A percentile compares a stretch with the other conserved stretches of the same genome.
Conservation (phyloP, 164 flowering plant species). For the Stephania yunnanensis region DNA sequence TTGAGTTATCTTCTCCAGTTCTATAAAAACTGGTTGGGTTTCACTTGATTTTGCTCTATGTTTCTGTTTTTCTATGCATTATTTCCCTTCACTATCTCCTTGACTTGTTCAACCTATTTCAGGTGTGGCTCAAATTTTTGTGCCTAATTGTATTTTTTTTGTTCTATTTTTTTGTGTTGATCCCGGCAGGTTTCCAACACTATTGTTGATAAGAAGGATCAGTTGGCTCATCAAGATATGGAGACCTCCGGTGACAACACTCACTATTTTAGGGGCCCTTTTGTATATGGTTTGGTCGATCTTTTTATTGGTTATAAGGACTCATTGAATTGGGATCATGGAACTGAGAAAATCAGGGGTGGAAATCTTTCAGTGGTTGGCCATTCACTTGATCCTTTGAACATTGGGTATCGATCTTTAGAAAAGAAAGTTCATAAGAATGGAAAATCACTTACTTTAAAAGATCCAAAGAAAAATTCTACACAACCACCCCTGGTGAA, state of each 20-base stretch:
- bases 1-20: too few relatives aligned
- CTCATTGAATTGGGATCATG: constrained; percentile 63
- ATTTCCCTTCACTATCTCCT: neutral
- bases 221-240: constrained; percentile 27
- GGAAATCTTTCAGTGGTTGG: constrained; percentile 25
- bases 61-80: neutral
- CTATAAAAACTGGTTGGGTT: too few relatives aligned
- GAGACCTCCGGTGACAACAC: constrained; percentile 23
- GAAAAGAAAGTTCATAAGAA: constrained; percentile 33
- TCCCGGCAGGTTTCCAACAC: constrained; percentile 30
- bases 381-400: constrained; percentile 23
- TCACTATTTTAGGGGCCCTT: constrained; percentile 43
- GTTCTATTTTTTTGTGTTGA: too few relatives aligned
- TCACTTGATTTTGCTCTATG: neutral
- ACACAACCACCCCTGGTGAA: constrained; percentile 21
- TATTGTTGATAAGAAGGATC: constrained; percentile 23
- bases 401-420: constrained; percentile 22
- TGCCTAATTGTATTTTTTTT: neutral
- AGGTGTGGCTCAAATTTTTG: neutral
- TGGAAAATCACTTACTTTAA: constrained; percentile 23
- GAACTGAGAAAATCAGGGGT: constrained; percentile 34
- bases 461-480: constrained; percentile 26
- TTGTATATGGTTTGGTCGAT: constrained; percentile 73
- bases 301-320: constrained; percentile 72
- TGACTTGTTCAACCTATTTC: neutral